Conservation (phyloP, 2,329 filamentous ascomycete genomes). For the Fusarium sulawesiense region DNA sequence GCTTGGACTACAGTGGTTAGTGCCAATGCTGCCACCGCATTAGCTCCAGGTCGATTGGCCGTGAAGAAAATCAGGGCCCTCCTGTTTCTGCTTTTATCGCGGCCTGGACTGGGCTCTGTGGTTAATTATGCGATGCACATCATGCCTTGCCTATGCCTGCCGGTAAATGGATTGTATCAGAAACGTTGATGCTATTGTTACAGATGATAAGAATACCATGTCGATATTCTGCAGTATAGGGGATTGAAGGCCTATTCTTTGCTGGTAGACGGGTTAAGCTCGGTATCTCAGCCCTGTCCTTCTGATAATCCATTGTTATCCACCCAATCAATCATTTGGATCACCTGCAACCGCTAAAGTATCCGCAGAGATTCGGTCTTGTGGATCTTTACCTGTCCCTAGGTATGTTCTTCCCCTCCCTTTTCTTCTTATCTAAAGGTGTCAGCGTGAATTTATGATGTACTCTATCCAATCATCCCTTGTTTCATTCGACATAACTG, state of each 20-base stretch:
- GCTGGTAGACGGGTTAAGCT: not conserved
- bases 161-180: not conserved
- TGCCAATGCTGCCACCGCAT: conserved; percentile 33
- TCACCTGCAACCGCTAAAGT: not conserved
- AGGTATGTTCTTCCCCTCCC: not conserved
- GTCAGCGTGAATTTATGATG: not conserved
- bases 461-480: not conserved
- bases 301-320: not conserved
- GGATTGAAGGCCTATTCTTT: not conserved
- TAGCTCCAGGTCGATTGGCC: conserved; percentile 39
- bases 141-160: not conserved
- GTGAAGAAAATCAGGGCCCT: conserved; percentile 26
- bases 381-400: conserved; percentile 18
- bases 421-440: not conserved
- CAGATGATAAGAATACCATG: not conserved
- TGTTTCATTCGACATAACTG: not conserved
- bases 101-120: not conserved
- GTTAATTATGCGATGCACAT: not conserved
- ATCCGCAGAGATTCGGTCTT: not conserved
- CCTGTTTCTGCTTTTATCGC: not conserved
- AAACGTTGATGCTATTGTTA: not conserved
- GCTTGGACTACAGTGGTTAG: conserved; percentile 9
- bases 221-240: not conserved
- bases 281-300: conserved; percentile 23
- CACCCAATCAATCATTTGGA: not conserved